These are phyloP conservation scores for Chrysosporium keratinophilum DNA, from an alignment of 2,329 filamentous ascomycete genomes.

Conservation along the genomic window DNA sequence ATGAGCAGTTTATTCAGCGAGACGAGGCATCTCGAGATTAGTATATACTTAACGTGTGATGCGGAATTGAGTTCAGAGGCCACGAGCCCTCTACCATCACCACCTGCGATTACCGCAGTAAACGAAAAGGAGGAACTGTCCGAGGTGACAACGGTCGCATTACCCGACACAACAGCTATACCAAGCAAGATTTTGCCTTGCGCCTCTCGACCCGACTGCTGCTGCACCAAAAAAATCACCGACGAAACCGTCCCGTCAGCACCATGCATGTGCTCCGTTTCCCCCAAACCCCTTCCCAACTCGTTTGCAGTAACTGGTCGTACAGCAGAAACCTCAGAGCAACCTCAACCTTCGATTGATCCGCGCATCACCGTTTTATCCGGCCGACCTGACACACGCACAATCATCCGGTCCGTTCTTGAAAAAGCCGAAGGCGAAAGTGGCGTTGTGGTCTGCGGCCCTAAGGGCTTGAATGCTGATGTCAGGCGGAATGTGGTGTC, in stretches of 20 bases:
- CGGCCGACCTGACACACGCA: slow-evolving; percentile 44
- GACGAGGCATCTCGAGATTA: slow-evolving; percentile 40
- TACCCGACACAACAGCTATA: not conserved
- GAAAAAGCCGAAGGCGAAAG: slow-evolving; percentile 53
- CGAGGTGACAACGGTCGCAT: not conserved
- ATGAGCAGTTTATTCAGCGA: slow-evolving; percentile 23
- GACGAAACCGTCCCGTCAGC: slow-evolving; percentile 34
- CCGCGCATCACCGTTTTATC: slow-evolving; percentile 31
- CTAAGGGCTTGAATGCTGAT: slow-evolving; percentile 44
- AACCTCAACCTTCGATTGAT: slow-evolving; percentile 16
- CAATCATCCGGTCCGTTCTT: slow-evolving; percentile 45
- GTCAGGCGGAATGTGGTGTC: slow-evolving; percentile 46
- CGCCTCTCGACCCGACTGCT: slow-evolving; percentile 31
- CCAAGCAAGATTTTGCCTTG: slow-evolving; percentile 18
- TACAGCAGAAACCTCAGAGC: slow-evolving; percentile 4
- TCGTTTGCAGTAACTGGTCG: not conserved
- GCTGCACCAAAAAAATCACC: slow-evolving; percentile 41
- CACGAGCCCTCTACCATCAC: not conserved
- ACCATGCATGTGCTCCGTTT: slow-evolving; percentile 31
- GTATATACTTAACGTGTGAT: slow-evolving; percentile 48
- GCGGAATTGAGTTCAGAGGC: slow-evolving; percentile 21
- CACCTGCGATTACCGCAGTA: not conserved
- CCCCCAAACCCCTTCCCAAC: slow-evolving; percentile 14
- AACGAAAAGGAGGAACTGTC: not conserved
- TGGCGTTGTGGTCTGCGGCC: slow-evolving; percentile 54